Evolutionary conservation across 805 yeast species (phyloP).

Genomic region (Maudiozyma turicensis): DNA sequence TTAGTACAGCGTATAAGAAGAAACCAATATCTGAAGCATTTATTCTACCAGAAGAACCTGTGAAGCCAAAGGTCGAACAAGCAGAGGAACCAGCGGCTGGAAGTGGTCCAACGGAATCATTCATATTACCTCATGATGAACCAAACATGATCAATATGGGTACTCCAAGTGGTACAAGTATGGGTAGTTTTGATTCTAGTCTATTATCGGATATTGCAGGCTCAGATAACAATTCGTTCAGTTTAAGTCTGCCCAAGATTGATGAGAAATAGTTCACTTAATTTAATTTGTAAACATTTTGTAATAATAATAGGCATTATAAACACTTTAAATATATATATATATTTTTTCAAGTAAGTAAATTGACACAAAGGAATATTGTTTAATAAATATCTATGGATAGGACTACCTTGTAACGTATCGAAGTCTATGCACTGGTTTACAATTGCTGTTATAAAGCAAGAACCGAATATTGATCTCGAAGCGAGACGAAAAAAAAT

Average conservation of each 20-base stretch:
- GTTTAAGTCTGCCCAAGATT: conserved; percentile 14
- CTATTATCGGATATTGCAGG: conserved; percentile 2
- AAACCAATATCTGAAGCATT: conserved; percentile 45
- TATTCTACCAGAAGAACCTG: conserved; percentile 35
- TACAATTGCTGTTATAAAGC: too few relatives aligned
- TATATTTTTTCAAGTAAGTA: too few relatives aligned
- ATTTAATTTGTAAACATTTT: background rate
- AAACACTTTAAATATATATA: too few relatives aligned
- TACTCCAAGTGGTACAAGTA: background rate
- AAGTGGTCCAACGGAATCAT: background rate
- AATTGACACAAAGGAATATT: too few relatives aligned
- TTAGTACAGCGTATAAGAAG: conserved; percentile 62
- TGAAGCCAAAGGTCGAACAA: conserved; percentile 1
- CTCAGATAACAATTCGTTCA: conserved; percentile 11
- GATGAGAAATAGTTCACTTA: conserved; percentile 1
- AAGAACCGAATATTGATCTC: too few relatives aligned
- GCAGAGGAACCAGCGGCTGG: background rate
- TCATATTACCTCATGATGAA: background rate
- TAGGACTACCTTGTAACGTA: too few relatives aligned
- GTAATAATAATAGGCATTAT: background rate
- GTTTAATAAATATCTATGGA: too few relatives aligned
- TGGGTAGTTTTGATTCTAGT: conserved; percentile 2
- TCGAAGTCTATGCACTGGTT: too few relatives aligned
- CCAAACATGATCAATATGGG: background rate
- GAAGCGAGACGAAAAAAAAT: too few relatives aligned